Base-by-base conservation (phyloP, 164 flowering plant species). In the Annona squamosa region DNA sequence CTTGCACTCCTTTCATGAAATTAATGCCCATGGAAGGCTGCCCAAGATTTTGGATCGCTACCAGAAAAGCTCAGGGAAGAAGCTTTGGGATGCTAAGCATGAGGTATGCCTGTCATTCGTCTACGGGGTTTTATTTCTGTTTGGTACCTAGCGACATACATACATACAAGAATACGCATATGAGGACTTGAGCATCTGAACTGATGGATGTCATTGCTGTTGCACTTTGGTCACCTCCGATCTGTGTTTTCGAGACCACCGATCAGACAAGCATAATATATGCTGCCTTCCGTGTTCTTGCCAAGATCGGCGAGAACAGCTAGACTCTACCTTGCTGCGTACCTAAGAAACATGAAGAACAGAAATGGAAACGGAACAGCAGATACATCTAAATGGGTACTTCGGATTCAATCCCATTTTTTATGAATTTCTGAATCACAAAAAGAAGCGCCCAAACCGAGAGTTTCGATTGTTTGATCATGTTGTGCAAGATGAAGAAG, bases 31-130 rank as follows among this genome's bases (percentile, higher is more conserved):
- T n/a, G 19, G 74, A 66, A 91, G 97, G 68, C 61, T 92, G 83
- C 73, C 73, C 72, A 79, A 87, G 68, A 76, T 89, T 26, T 75
- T 92, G 83, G 89, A 87, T 7, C 75, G 71, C 12, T 91, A 90
- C 72, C 94, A 93, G 57, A 84, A 72, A 71, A 69, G 65, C 0
- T 85, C 93, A 41, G 90, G 91, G 63, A 85, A 85, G 80, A 90
- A 74, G 82, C 74, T 93, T 26, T 93, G 98, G 98, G 97, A 93
- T 89, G 88, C 97, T 48, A 90, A 88, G 76, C 97, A 93, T 85
- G 98, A 93, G 92, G 98, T 93, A 45, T 1, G 18, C 46, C 41
- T 19, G 9, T 66, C 13, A 9, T 46, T 5, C 45, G 57, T 57
- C 6, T 68, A 43, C 1, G 37, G 37, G 37, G 37, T 18, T 44